Evolutionary conservation across 176 grass and related monocot genomes (phyloP), one percentile per base, ranked within the genome.

Genomic region (Bromus sterilis): DNA sequence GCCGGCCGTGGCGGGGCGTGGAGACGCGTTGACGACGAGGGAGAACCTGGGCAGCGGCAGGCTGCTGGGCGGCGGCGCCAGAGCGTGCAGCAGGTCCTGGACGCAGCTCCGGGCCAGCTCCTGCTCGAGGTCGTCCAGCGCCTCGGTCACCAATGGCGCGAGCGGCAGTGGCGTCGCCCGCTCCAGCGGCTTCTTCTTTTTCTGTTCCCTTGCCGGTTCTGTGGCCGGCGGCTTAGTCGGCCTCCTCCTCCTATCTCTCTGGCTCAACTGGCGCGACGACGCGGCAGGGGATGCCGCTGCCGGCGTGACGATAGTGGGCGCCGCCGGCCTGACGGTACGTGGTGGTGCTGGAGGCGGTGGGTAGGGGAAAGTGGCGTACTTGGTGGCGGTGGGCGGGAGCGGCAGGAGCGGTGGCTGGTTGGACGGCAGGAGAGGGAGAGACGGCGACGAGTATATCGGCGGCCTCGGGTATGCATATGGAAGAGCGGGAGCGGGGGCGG

Each of bases 21-120:
- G 5, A 15, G 75, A 46, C 4, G 56, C 56, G 43, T 80, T 84
- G 21, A 66, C 25, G 77, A 86, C 35, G 76, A 92, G 43, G 75
- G 90, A 82, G 83, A 89, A 92, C 25, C 76, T 92, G 7, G 91
- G 91, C 70, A 92, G 76, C 29, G 91, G 91, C 64, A 92, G 87
- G 84, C 91, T 92, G 73, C 87, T 92, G 4, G 91, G 91, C 57
- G 87, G 87, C 59, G 91, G 91, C 36, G 87, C 80, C 31, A 92
- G 83, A n/a, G 56, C 55, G 85, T 91, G 85, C 11, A 91, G 81
- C 55, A 87, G 80, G 71, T 91, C 85, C 77, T 87, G 59, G 2
- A 84, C 76, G 62, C 80, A 84, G 84, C 56, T 83, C 74, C 75
- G 21, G 29, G 88, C 84, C 25, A 90, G 24, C 74, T 86, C 88